Conservation (phyloP, 768 basidiomycete genomes). For the Tylopilus cervinicoccineus region DNA sequence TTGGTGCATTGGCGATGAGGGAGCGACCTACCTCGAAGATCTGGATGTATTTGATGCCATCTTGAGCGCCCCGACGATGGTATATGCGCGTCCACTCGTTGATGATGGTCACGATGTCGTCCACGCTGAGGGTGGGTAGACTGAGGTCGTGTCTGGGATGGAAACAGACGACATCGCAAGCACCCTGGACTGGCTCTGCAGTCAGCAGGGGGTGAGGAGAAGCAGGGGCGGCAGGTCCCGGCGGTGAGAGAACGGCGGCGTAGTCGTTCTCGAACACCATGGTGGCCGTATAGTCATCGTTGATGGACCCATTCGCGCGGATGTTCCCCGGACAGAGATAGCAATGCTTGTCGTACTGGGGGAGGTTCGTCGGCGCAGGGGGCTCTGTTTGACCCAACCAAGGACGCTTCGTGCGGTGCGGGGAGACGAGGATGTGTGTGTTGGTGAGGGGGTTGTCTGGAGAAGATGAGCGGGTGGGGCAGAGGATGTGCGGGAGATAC, state of each 20-base stretch:
- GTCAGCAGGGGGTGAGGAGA: slow-evolving; percentile 58
- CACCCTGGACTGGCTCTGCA: slow-evolving; percentile 67
- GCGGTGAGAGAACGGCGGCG: slow-evolving; percentile 68
- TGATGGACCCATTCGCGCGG: slow-evolving; percentile 66
- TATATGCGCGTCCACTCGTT: slow-evolving; percentile 73
- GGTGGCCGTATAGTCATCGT: slow-evolving; percentile 64
- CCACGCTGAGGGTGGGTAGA: slow-evolving; percentile 56
- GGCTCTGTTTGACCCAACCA: slow-evolving; percentile 88
- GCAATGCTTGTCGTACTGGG: slow-evolving; percentile 66
- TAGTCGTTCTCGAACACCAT: slow-evolving; percentile 81
- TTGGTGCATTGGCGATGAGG: background rate
- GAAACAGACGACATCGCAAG: slow-evolving; percentile 87
- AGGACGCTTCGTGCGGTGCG: slow-evolving; percentile 86
- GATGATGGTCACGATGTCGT: slow-evolving; percentile 63
- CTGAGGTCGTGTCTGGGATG: slow-evolving; percentile 85
- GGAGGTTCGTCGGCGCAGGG: slow-evolving; percentile 48
- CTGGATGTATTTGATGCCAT: slow-evolving; percentile 78
- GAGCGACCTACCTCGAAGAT: slow-evolving; percentile 68
- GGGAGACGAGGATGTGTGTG: slow-evolving; percentile 79
- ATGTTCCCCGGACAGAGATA: slow-evolving; percentile 87
- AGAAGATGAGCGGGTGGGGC: background rate
- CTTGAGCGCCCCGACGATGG: slow-evolving; percentile 49
- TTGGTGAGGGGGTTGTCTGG: slow-evolving; percentile 78
- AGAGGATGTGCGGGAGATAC: slow-evolving; percentile 17
- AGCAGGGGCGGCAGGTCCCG: slow-evolving; percentile 49